A percentile compares a stretch with the other conserved stretches of the same genome.
phyloP scores from a whole-genome alignment of 75 land plant species.

The Pinus tabuliformis region DNA sequence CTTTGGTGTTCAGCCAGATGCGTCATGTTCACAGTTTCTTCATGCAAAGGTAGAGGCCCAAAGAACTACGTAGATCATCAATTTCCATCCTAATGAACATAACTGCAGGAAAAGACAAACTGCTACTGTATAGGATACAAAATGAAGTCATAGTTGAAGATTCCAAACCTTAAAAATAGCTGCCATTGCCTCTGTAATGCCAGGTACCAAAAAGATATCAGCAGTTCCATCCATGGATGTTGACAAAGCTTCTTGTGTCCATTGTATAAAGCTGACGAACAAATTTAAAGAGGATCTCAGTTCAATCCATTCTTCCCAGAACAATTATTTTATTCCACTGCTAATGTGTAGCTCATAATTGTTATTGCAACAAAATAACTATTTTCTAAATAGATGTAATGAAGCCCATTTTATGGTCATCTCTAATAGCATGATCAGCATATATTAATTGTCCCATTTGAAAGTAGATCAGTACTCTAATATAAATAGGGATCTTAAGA shows the following conservation, averaged over 20 bases:
- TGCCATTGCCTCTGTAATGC: constrained; percentile 30
- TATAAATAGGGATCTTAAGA: background rate
- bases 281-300: background rate
- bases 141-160: background rate
- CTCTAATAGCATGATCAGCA: background rate
- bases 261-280: constrained; percentile 28
- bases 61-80: background rate
- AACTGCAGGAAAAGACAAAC: background rate
- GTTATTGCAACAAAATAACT: background rate
- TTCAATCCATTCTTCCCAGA: background rate
- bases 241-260: constrained; percentile 27
- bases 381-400: background rate
- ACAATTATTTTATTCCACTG: background rate
- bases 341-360: background rate
- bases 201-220: constrained; percentile 37
- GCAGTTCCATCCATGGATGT: constrained; percentile 15
- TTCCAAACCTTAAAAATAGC: constrained; percentile 35
- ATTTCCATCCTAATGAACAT: background rate
- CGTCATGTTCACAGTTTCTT: background rate
- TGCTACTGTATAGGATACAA: background rate
- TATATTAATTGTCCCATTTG: background rate
- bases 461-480: background rate
- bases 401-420: background rate
- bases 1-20: background rate
- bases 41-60: background rate